Evolutionary conservation across 441 rosid genomes (phyloP), one percentile per base, ranked within the genome.

Genomic region (Flueggea neowawraea): DNA sequence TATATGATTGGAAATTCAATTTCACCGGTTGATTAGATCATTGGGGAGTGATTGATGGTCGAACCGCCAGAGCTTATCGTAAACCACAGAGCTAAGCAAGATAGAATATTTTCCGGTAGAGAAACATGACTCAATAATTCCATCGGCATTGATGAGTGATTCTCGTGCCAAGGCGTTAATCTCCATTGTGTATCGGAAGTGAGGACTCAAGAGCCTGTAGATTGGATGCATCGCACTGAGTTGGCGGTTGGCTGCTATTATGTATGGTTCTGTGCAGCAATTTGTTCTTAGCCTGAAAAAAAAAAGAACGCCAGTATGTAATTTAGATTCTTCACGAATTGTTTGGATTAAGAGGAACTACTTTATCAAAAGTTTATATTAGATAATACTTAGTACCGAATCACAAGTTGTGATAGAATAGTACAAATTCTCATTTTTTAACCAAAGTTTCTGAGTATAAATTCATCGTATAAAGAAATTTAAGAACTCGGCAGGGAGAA

Each of bases 201-300:
- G 91, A 4, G 97, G 97, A 53, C 63, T 78, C 56, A 91, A 16
- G 16, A 91, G 63, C 58, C 80, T 69, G 54, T 78, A 72, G 55
- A 91, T 82, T 0, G 97, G 97, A 72, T 91, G 97, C 89, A 86
- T 70, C 0, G 69, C 78, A n/a, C 96, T 91, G 2, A 91, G 83
- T 31, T 85, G 87, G 22, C 96, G 73, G 56, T 84, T 80, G 12
- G 83, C 75, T 1, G 97, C 94, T 58, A 91, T 85, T 48, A 87
- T 78, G 61, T 81, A 91, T 4, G 97, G 96, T 58, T 91, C 97
- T 0, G 72, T 71, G 62, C 80, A 76, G 16, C 86, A 80, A 45
- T 91, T 95, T 59, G 96, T 91, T 73, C 95, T 78, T 28, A 88
- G 48, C 95, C 96, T 87, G 70, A 12, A 55, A 43, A n/a, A 54